Base-by-base conservation (phyloP, 2,329 filamentous ascomycete species). In the Aspergillus texensis region DNA sequence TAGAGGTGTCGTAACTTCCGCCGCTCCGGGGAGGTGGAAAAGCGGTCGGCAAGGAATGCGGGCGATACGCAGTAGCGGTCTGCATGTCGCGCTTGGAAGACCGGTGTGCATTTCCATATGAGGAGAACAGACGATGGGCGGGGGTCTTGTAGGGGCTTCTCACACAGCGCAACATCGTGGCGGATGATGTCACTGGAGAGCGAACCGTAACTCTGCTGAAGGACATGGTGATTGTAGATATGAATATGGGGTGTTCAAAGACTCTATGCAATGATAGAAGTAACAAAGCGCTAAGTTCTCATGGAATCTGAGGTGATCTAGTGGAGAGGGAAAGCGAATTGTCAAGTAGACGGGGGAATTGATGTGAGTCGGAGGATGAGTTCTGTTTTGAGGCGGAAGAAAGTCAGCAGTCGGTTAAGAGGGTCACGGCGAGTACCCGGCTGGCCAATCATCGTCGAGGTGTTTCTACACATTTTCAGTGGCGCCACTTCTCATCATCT, bases 1-100 rank as follows among this genome's bases (percentile, higher is more conserved):
- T 88, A 34, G 88, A 89, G 12, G 85, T 86, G 60, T 89, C 86
- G 57, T 85, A 84, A 34, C 85, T 77, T n/a, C 83, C 83, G 39
- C 81, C 76, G 74, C 86, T 89, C 68, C 86, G 83, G 52, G 86
- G 86, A 50, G 82, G 82, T 14, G 86, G 85, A 68, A 86, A 84
- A 54, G 83, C 80, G 1, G 83, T 77, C 19, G 84, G 81, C n/a
- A 91, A 76, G 2, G 82, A 81, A 63, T 87, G 84, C 24, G 88
- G 87, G 62, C 85, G 86, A 70, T 89, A 88, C 55, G 86, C 86
- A 21, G 87, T 89, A 36, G 86, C 86, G 14, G 88, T 90, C 74
- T 89, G 88, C 74, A 91, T 84, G 65, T 86, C 85, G 57, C 87
- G 81, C 71, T 86, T 86, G 11, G 83, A 84, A n/a, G 83, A 84